Conservation (phyloP, 1,284 basidiomycete species). For the Exsudoporus floridanus region DNA sequence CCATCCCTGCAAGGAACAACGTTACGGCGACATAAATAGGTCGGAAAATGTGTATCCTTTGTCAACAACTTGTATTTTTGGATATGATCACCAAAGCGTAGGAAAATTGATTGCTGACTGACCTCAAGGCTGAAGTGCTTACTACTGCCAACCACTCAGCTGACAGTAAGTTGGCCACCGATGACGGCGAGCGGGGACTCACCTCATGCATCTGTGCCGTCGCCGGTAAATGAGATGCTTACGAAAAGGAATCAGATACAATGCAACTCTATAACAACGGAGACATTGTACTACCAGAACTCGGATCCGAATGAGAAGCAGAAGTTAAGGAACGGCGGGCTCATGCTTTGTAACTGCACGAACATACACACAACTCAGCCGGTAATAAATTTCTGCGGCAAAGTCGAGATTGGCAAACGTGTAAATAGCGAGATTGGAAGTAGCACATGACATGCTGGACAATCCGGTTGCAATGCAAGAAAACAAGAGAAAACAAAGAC, state of each 20-base stretch:
- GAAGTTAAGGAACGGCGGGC: constrained; percentile 15
- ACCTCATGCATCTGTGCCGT: constrained; percentile 9
- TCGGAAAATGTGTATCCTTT: background rate
- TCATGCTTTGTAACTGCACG: constrained; percentile 16
- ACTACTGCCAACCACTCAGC: background rate
- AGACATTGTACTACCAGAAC: constrained; percentile 9
- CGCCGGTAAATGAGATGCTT: background rate
- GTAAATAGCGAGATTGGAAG: constrained; percentile 13
- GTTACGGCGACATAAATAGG: background rate
- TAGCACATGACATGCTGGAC: constrained; percentile 16
- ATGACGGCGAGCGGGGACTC: constrained; percentile 1
- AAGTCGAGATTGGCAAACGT: constrained; percentile 11
- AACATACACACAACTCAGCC: constrained; percentile 12
- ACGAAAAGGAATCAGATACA: background rate
- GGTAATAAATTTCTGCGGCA: constrained; percentile 17
- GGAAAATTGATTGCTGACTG: constrained; percentile 16
- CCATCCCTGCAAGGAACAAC: background rate
- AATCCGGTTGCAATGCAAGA: constrained; percentile 18
- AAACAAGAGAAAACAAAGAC: background rate
- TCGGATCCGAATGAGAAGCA: constrained; percentile 10
- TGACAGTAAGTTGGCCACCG: background rate
- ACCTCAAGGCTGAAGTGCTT: constrained; percentile 6
- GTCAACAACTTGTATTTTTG: constrained; percentile 12
- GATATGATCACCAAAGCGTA: background rate
- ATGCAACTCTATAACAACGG: constrained; percentile 1